Evolutionary conservation across 2,329 filamentous ascomycete species (phyloP).

Genomic region (Sporothrix curviconia): DNA sequence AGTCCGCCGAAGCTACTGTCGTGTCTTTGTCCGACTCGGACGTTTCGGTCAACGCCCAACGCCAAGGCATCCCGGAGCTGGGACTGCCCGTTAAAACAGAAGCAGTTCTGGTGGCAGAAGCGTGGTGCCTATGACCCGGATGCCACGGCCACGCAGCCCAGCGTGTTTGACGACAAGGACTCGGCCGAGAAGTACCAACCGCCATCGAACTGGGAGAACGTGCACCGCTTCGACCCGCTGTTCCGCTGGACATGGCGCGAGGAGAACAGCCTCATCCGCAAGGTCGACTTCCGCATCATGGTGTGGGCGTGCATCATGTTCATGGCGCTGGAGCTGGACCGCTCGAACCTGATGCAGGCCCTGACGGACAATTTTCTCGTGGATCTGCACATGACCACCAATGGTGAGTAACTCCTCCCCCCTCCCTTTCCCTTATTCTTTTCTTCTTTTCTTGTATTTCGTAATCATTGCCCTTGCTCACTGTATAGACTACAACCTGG

Average conservation of each 20-base stretch:
- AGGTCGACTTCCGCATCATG: constrained; percentile 40
- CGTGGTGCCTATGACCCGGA: constrained; percentile 23
- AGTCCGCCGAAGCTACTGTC: neutral
- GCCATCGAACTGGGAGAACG: constrained; percentile 30
- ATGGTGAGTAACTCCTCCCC: constrained; percentile 37
- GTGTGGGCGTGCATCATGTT: constrained; percentile 43
- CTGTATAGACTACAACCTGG: constrained; percentile 37
- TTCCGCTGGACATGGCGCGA: constrained; percentile 38
- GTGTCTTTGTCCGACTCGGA: constrained; percentile 13
- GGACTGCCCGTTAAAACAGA: constrained; percentile 25
- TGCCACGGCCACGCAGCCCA: constrained; percentile 32
- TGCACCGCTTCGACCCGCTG: constrained; percentile 41
- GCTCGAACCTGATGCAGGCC: constrained; percentile 41
- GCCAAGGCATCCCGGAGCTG: constrained; percentile 21
- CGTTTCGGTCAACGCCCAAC: neutral
- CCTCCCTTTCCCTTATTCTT: no score
- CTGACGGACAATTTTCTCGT: constrained; percentile 41
- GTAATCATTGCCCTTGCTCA: neutral
- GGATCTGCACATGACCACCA: constrained; percentile 37
- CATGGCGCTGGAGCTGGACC: constrained; percentile 44
- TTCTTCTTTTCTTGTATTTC: neutral
- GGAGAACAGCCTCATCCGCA: constrained; percentile 35
- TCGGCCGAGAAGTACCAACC: constrained; percentile 32
- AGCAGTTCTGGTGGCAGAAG: constrained; percentile 30
- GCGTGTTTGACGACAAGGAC: constrained; percentile 34